A percentile compares a stretch with the other conserved stretches of the same genome.
phyloP scores from a whole-genome alignment of 208 protist genomes.

The Leishmania mexicana region DNA sequence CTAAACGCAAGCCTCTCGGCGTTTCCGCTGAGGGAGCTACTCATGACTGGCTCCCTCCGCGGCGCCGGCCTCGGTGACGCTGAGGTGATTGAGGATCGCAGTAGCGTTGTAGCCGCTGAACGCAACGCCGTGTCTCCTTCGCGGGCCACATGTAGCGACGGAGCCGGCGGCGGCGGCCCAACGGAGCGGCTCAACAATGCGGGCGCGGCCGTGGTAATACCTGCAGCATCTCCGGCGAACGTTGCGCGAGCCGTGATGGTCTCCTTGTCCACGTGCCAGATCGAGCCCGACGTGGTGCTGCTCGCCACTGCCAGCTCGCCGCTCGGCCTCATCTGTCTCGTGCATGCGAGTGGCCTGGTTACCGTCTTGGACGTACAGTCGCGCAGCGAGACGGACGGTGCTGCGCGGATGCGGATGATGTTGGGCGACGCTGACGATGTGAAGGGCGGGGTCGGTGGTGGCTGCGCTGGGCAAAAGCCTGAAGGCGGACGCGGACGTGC shows the following conservation, averaged over 20 bases:
- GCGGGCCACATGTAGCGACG: not conserved
- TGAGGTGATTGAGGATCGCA: not conserved
- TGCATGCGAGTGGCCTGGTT: constrained; percentile 69
- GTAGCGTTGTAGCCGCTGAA: not conserved
- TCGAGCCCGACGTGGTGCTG: constrained; percentile 78
- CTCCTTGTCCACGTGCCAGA: constrained; percentile 9
- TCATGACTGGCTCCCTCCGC: not conserved
- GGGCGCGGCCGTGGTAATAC: not conserved
- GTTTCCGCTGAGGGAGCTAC: not conserved
- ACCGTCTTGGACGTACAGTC: constrained; percentile 60
- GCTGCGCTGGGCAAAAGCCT: not conserved
- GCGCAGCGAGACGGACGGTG: constrained; percentile 7
- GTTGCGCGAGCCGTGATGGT: not conserved
- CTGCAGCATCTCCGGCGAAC: not conserved
- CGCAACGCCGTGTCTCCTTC: not conserved
- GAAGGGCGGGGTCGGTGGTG: not conserved
- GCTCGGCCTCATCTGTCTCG: constrained; percentile 68
- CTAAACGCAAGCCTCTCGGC: not conserved
- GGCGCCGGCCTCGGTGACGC: not conserved
- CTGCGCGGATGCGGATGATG: constrained; percentile 1
- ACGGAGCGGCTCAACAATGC: not conserved
- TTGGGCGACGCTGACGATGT: not conserved
- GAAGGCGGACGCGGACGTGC: constrained; percentile 13
- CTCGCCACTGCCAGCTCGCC: constrained; percentile 59
- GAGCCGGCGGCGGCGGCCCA: constrained; percentile 7